A percentile compares a stretch with the other conserved stretches of the same genome.
These are phyloP conservation scores for Aspergillus floridensis DNA, from an alignment of 2,329 filamentous ascomycete species.

Conservation along the genomic window DNA sequence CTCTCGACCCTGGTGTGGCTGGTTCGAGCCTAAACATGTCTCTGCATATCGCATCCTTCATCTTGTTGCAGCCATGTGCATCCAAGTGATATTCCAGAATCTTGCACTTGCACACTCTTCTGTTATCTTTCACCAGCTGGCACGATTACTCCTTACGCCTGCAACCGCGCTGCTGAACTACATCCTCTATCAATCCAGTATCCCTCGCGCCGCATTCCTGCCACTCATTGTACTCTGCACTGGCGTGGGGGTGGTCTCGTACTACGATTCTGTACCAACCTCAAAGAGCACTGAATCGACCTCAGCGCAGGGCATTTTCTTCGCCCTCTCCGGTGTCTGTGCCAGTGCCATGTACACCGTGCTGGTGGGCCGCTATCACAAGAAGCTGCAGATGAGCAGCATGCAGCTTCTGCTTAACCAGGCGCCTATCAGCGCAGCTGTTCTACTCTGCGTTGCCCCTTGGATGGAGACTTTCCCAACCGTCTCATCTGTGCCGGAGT, in stretches of 20 bases:
- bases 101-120: slow-evolving; percentile 22
- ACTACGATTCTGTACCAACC: slow-evolving; percentile 19
- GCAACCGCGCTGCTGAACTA: slow-evolving; percentile 20
- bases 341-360: slow-evolving; percentile 23
- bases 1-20: slow-evolving; percentile 18
- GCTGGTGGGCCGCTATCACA: slow-evolving; percentile 20
- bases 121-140: slow-evolving; percentile 24
- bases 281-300: slow-evolving; percentile 13
- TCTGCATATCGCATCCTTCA: slow-evolving; percentile 17
- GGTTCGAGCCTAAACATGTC: slow-evolving; percentile 19
- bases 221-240: slow-evolving; percentile 18
- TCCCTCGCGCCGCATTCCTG: slow-evolving; percentile 15
- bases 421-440: slow-evolving; percentile 18
- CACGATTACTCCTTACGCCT: slow-evolving; percentile 20
- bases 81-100: slow-evolving; percentile 24
- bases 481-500: slow-evolving; percentile 13
- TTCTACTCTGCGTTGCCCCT: slow-evolving; percentile 18
- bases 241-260: slow-evolving; percentile 22
- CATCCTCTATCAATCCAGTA: slow-evolving; percentile 16
- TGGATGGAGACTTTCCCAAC: slow-evolving; percentile 17
- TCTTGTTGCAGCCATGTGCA: slow-evolving; percentile 21
- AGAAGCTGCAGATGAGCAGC: slow-evolving; percentile 19
- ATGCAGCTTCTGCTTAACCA: slow-evolving; percentile 25
- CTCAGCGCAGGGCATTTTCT: slow-evolving; percentile 16
- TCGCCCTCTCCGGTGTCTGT: slow-evolving; percentile 19